Evolutionary conservation across 2,329 filamentous ascomycete species (phyloP).

Genomic region (Albophoma yamanashiensis): DNA sequence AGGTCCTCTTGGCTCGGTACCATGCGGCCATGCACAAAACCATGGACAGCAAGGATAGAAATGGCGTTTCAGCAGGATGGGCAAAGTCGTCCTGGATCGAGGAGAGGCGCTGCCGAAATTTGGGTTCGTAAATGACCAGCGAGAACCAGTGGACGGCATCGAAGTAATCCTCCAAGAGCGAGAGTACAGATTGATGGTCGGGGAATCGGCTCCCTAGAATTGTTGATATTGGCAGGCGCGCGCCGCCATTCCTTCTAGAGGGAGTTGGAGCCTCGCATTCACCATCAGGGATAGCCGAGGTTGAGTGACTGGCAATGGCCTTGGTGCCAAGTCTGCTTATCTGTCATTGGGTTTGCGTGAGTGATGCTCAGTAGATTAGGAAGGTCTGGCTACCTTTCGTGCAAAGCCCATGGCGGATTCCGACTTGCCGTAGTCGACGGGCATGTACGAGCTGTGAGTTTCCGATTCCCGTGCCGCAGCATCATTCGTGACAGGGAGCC

Average conservation of each 20-base stretch:
- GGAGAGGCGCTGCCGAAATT: constrained; percentile 20
- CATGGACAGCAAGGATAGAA: constrained; percentile 23
- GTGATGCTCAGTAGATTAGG: neutral
- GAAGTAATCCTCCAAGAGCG: constrained; percentile 27
- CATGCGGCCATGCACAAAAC: constrained; percentile 13
- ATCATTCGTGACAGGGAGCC: neutral
- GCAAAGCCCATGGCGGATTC: constrained; percentile 2
- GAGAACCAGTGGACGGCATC: constrained; percentile 32
- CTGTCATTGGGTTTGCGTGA: neutral
- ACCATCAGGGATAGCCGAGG: constrained; percentile 4
- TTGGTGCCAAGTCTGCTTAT: constrained; percentile 1
- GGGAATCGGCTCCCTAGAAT: constrained; percentile 3
- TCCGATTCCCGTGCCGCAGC: neutral
- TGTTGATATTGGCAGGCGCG: constrained; percentile 2
- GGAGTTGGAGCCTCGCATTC: neutral
- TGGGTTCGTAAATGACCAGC: constrained; percentile 28
- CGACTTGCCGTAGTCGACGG: neutral
- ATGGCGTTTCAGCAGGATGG: constrained; percentile 20
- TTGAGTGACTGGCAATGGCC: neutral
- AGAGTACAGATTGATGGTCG: neutral
- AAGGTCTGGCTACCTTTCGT: neutral
- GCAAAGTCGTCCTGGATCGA: constrained; percentile 22
- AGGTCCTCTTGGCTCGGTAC: neutral
- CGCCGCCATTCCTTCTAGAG: neutral
- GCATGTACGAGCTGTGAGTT: neutral